Base-by-base conservation (phyloP, 2,329 filamentous ascomycete genomes). In the Sporothrix variecibatus region DNA sequence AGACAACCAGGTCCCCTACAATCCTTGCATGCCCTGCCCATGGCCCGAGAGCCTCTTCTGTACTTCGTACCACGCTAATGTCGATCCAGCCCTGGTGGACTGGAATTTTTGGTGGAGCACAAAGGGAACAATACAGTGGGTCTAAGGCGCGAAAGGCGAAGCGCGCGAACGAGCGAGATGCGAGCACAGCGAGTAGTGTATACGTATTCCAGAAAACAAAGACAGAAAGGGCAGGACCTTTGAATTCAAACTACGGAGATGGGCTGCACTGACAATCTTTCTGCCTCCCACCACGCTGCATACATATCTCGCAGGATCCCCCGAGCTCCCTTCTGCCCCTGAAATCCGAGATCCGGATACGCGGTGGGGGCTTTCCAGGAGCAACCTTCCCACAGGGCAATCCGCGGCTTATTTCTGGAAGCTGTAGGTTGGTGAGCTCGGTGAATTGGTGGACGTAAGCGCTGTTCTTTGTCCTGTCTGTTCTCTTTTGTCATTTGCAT, bases 131-230 rank as follows among this genome's bases (percentile, higher is more conserved):
- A 60, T 34, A 34, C 26, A 60, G 34, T 64, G 58, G 58, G 58
- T 23, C 58, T 4, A 64, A 64, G 58, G 31, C 31, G 58, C 58
- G 58, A 64, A 64, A 64, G 58, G 58, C 58, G 58, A 64, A 64
- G 58, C 20, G 58, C 58, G 58, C 58, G 58, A 64, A 64, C 26
- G 58, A 31, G 58, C 58, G 58, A 64, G 58, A 23, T 38, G 58
- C 58, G 58, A 64, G 58, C 17, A 5, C 17, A n/a, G 31, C 53
- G 6, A 15, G 43, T 43, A 6, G 40, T 43, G n/a, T n/a, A n/a
- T n/a, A 46, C 7, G 7, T 46, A 15, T 46, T 11, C 3, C 43
- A 46, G 43, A 46, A 17, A 46, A 46, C 34, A 53, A 53, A 23
- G 3, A 53, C 6, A n/a, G 51, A 26, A 56, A 23, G 12, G 31